These are phyloP conservation scores for Cyclotella atomus DNA, from an alignment of 108 stramenopile species.

Conservation along the genomic window DNA sequence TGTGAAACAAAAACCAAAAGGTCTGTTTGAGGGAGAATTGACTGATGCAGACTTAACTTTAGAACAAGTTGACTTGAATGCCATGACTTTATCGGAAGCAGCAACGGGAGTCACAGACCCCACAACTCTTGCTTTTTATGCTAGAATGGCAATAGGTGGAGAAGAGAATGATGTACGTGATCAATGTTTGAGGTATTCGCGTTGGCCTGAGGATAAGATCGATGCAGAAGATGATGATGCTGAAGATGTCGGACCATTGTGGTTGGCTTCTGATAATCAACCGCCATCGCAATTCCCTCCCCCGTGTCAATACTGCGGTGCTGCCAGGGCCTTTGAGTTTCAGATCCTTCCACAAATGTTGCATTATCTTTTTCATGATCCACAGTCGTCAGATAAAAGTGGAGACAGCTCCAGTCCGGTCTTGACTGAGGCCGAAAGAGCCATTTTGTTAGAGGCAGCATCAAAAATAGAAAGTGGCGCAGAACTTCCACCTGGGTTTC, in stretches of 20 bases:
- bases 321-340: slow-evolving; percentile 76
- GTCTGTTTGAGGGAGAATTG: slow-evolving; percentile 39
- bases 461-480: slow-evolving; percentile 46
- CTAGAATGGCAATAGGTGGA: slow-evolving; percentile 50
- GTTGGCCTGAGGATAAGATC: slow-evolving; percentile 55
- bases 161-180: slow-evolving; percentile 61
- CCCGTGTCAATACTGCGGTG: slow-evolving; percentile 71
- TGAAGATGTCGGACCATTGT: slow-evolving; percentile 51
- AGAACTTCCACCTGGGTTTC: slow-evolving; percentile 70
- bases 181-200: slow-evolving; percentile 80
- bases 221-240: slow-evolving; percentile 12
- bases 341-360: slow-evolving; percentile 92
- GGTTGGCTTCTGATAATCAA: slow-evolving; percentile 67
- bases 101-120: slow-evolving; percentile 67
- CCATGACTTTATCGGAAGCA: slow-evolving; percentile 42
- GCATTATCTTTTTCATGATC: slow-evolving; percentile 58
- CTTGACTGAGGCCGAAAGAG: slow-evolving; percentile 53
- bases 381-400: slow-evolving; percentile 14
- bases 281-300: slow-evolving; percentile 56
- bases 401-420: slow-evolving; percentile 5
- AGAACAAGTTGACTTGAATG: slow-evolving; percentile 85
- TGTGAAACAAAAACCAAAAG: slow-evolving; percentile 16
- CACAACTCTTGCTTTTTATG: slow-evolving; percentile 76
- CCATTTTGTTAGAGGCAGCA: slow-evolving; percentile 51
- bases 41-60: slow-evolving; percentile 66